Base-by-base conservation (phyloP, 2,329 filamentous ascomycete species). In the Pyrenophora graminea region DNA sequence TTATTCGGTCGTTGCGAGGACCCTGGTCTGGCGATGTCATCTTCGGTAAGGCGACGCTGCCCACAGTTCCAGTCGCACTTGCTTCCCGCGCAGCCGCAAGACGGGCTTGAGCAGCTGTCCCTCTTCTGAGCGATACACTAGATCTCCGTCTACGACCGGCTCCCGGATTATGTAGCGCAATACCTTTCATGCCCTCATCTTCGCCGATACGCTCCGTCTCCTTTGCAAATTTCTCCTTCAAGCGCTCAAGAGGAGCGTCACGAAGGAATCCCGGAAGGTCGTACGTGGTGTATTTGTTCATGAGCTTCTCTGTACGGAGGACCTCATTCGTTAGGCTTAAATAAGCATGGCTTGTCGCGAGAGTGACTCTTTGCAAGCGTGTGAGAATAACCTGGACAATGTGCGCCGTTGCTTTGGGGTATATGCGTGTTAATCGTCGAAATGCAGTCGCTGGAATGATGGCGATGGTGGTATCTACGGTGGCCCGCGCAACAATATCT, bases 391-490 rank as follows among this genome's bases (percentile, higher is more conserved):
- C 93, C 69, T 99, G 94, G 5, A 99, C 91, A 58, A 99, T 97
- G 67, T 99, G 95, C 1, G 94, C 88, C 2, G 94, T 97, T 8
- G 95, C 92, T 76, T 95, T 96, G 8, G 94, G 94, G 64, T 97
- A 99, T 19, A 97, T 87, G 67, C 90, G 86, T 43, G 96, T 99
- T 45, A 99, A 79, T 7, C 95, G 86, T 45, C 91, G 86, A 65
- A 99, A 99, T 3, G 94, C 95, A 69, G 91, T 96, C 1, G 94
- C 94, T 1, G 95, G 95, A 50, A 99, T 99, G 58, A 99, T 95
- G 5, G 94, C 94, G 73, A 99, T 97, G 0, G 95, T 99, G 0
- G 94, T 99, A 69, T 99, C 95, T 19, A 95, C 89, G 13, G 91
- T 95, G 5, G 94, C 94, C 59, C 94, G 84, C n/a, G 93, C 94